Percentiles rank a stretch among this genome's conserved stretches.
Evolutionary conservation across 2,329 filamentous ascomycete genomes (phyloP).

Genomic region (Emmonsiellopsis sp.): DNA sequence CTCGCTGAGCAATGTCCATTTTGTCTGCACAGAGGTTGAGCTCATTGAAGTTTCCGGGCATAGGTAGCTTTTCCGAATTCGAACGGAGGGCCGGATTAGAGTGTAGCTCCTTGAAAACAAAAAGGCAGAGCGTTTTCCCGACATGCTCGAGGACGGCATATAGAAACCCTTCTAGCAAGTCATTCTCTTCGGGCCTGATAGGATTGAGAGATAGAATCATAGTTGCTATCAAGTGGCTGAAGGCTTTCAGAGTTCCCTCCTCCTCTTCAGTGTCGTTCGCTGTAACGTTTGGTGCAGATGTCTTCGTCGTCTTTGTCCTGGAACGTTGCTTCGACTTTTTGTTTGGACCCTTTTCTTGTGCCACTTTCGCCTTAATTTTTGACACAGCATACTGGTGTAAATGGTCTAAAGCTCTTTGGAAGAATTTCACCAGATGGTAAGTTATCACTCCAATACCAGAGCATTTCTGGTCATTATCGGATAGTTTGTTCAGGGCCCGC

Average conservation of each 20-base stretch:
- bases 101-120: constrained; percentile 28
- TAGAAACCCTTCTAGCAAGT: constrained; percentile 34
- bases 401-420: constrained; percentile 19
- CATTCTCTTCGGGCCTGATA: constrained; percentile 17
- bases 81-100: constrained; percentile 16
- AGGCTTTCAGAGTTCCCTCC: constrained; percentile 12
- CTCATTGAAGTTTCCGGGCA: constrained; percentile 23
- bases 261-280: background rate
- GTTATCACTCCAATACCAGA: constrained; percentile 16
- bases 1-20: constrained; percentile 13
- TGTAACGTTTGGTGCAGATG: background rate
- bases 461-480: constrained; percentile 7
- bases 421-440: constrained; percentile 27
- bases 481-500: constrained; percentile 20
- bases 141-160: constrained; percentile 28
- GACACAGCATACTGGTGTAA: constrained; percentile 18
- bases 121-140: constrained; percentile 30
- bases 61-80: constrained; percentile 17
- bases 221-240: constrained; percentile 19
- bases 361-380: constrained; percentile 6
- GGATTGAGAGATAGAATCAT: constrained; percentile 24
- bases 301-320: constrained; percentile 7
- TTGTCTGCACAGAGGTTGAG: constrained; percentile 13
- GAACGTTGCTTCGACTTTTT: constrained; percentile 11
- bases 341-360: constrained; percentile 1